Percentiles rank a stretch among this genome's conserved stretches.
These are phyloP conservation scores for Candolleomyces eurysporus DNA, from an alignment of 768 basidiomycete species.

Conservation along the genomic window DNA sequence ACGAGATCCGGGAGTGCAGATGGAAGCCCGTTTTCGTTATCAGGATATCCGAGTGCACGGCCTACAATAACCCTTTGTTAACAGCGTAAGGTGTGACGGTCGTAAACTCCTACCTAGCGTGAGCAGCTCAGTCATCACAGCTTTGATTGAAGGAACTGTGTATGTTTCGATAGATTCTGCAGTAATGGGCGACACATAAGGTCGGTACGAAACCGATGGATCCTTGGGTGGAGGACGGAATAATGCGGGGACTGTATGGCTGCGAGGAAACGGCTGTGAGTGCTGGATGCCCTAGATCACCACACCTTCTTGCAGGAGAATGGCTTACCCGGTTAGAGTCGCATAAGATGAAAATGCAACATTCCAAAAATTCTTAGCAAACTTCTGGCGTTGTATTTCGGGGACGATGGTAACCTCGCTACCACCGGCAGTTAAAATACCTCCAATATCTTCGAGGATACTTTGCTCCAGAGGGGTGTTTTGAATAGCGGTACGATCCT, in stretches of 20 bases:
- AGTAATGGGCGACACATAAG: constrained; percentile 27
- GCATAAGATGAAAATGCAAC: constrained; percentile 51
- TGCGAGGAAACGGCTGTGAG: constrained; percentile 11
- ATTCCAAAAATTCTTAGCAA: constrained; percentile 66
- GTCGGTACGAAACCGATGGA: constrained; percentile 30
- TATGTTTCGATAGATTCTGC: constrained; percentile 28
- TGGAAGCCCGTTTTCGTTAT: constrained; percentile 44
- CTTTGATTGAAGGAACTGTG: constrained; percentile 35
- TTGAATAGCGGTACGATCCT: constrained; percentile 32
- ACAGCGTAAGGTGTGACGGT: background rate
- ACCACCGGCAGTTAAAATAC: constrained; percentile 47
- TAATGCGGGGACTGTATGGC: constrained; percentile 47
- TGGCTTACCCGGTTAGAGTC: constrained; percentile 40
- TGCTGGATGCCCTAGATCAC: constrained; percentile 9
- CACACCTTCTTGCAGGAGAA: background rate
- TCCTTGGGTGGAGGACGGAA: constrained; percentile 46
- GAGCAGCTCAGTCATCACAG: constrained; percentile 39
- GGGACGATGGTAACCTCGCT: constrained; percentile 44
- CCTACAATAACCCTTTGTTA: constrained; percentile 22
- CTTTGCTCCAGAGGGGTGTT: constrained; percentile 43
- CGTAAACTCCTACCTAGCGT: constrained; percentile 24
- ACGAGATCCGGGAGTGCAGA: constrained; percentile 37
- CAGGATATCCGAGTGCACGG: constrained; percentile 46
- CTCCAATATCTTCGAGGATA: constrained; percentile 43
- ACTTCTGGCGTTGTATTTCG: constrained; percentile 64